Evolutionary conservation across 176 grass and related monocot genomes (phyloP).

Genomic region (Juncus effusus): DNA sequence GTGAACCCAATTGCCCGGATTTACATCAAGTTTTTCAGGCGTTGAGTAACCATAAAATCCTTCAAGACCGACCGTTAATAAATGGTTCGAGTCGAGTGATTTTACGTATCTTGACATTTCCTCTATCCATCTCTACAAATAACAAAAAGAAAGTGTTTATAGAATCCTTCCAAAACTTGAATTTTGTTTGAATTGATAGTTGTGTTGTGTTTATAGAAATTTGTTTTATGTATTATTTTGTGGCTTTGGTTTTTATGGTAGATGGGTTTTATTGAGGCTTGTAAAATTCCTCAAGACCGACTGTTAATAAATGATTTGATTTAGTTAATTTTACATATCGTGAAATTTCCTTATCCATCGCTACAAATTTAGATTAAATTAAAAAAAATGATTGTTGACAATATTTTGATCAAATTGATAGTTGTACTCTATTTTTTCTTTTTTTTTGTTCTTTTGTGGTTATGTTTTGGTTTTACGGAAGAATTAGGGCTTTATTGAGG

Average conservation of each 20-base stretch:
- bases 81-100: conserved; percentile 65
- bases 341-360: conserved; percentile 87
- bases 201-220: too few species aligned
- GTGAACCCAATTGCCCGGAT: conserved; percentile 66
- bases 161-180: background rate
- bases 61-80: conserved; percentile 75
- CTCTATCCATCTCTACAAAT: conserved; percentile 74
- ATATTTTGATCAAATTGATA: too few species aligned
- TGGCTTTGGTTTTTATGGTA: too few species aligned
- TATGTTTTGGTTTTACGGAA: too few species aligned
- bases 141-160: background rate
- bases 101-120: conserved; percentile 81
- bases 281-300: conserved; percentile 91
- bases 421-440: too few species aligned
- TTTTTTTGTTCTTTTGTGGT: too few species aligned
- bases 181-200: too few species aligned
- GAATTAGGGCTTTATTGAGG: too few species aligned
- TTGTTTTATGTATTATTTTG: too few species aligned
- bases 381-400: too few species aligned
- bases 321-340: conserved; percentile 67
- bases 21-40: conserved; percentile 42
- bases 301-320: conserved; percentile 65
- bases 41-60: conserved; percentile 85
- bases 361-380: conserved; percentile 27
- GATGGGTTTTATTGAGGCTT: background rate